These are phyloP conservation scores for Bathelium albidoporum DNA, from an alignment of 495 filamentous ascomycete species.

Conservation along the genomic window DNA sequence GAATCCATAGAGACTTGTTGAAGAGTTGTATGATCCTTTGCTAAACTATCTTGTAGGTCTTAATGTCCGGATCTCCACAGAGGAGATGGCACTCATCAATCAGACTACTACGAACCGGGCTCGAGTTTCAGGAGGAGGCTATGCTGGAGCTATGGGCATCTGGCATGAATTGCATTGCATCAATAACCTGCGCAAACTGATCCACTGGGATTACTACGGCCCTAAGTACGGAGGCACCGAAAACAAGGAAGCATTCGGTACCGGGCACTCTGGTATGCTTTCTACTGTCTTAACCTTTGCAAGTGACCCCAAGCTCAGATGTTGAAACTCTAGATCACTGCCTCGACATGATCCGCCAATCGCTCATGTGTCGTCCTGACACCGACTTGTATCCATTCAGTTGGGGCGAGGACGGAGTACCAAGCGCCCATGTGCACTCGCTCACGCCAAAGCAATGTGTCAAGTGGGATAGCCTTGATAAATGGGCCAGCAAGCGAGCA, in stretches of 20 bases:
- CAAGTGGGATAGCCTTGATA: neutral
- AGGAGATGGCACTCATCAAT: neutral
- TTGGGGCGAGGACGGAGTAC: neutral
- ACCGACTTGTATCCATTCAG: neutral
- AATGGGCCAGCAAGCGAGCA: neutral
- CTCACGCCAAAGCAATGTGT: neutral
- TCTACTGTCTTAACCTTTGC: neutral
- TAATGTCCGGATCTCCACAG: neutral
- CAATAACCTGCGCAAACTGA: neutral
- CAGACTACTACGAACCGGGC: neutral
- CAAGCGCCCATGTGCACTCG: neutral
- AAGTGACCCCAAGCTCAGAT: neutral
- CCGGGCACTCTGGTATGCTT: neutral
- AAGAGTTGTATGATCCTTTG: neutral
- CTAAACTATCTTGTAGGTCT: neutral
- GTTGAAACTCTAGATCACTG: neutral
- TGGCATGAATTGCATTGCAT: neutral
- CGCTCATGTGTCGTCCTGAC: neutral
- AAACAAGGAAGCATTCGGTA: neutral
- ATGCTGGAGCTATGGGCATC: neutral
- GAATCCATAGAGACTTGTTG: too few species aligned
- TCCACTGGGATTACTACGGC: neutral
- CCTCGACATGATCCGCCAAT: neutral
- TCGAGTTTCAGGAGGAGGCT: neutral
- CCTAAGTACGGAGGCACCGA: neutral